Evolutionary conservation across 768 basidiomycete genomes (phyloP), one percentile per base, ranked within the genome.

Genomic region (Suillus sp.): DNA sequence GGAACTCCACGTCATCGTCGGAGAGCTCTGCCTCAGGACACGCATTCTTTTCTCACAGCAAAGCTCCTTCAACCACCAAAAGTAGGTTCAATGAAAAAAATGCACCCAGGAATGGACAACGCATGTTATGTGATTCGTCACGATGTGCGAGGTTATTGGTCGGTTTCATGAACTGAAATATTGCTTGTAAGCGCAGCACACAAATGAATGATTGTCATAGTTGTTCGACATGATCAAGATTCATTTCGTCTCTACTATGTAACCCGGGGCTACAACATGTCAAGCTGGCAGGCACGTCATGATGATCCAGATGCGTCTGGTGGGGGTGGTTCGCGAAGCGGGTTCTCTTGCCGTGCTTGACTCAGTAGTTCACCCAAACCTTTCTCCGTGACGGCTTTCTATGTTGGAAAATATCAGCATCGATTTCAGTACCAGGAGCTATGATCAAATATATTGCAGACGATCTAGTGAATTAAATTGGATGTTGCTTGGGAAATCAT

Each of bases 331-430:
- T 88, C 85, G 45, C 81, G 85, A 66, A 93, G 67, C 3, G 92
- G 91, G 70, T 93, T 90, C 66, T 95, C 93, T 57, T 86, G 82
- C 62, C 90, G 79, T 2, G 96, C 93, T 70, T 93, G 90, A 56
- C 89, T 83, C 1, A 98, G 79, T 59, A 97, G 75, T 1, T 83
- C 83, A 18, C 89, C 88, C 16, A 97, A 79, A 7, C 89, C 92
- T 66, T 88, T 90, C 18, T 89, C 89, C 69, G 86, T 87, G 35
- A 91, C 86, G 1, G 94, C 94, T 77, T 83, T 87, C 95, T 95
- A 69, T 10, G 37, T 57, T 38, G 11, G 25, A 35, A 56, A 35
- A 14, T 8, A 18, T 54, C 40, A 50, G 38, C 20, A 56, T 32
- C 47, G 2, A 13, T 63, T 45, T 18, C 35, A 38, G 50, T 16